Percentiles rank a stretch among this genome's conserved stretches.
Conservation (phyloP, 1,284 basidiomycete species). For the Papiliotrema terrestris region DNA sequence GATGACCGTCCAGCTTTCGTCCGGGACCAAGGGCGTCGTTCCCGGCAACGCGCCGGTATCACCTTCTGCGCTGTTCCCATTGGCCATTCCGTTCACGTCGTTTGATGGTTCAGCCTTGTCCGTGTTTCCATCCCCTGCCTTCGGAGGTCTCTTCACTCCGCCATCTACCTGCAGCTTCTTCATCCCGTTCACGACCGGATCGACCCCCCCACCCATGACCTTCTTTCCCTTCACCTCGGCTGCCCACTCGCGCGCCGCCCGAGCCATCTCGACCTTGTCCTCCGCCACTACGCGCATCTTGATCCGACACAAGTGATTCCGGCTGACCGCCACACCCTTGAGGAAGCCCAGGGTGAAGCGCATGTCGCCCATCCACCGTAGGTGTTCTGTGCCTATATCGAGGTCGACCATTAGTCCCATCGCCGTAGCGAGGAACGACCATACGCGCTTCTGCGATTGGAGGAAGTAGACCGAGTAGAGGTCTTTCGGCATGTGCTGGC, state of each 20-base stretch:
- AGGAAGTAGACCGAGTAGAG: constrained; percentile 64
- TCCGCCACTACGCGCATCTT: constrained; percentile 66
- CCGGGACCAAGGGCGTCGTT: constrained; percentile 29
- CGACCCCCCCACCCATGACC: constrained; percentile 13
- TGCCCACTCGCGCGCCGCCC: constrained; percentile 31
- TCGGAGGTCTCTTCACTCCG: background rate
- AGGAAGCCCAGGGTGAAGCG: constrained; percentile 84
- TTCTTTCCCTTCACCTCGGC: constrained; percentile 7
- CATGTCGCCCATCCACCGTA: constrained; percentile 90
- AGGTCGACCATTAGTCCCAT: constrained; percentile 89
- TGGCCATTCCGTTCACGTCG: background rate
- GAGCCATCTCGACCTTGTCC: constrained; percentile 69
- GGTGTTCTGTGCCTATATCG: constrained; percentile 75
- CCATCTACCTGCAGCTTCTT: background rate
- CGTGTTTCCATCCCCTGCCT: background rate
- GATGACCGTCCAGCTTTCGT: constrained; percentile 41
- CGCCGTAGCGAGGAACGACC: constrained; percentile 85
- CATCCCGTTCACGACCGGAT: constrained; percentile 10
- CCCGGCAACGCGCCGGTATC: constrained; percentile 24
- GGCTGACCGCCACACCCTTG: constrained; percentile 65
- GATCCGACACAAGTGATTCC: constrained; percentile 65
- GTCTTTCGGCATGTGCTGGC: constrained; percentile 71
- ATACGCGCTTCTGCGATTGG: constrained; percentile 47
- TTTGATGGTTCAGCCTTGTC: background rate
- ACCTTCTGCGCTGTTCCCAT: background rate